Percentiles rank a stretch among this genome's conserved stretches.
Conservation (phyloP, 176 grass and related monocot species). For the Oryza longistaminata region DNA sequence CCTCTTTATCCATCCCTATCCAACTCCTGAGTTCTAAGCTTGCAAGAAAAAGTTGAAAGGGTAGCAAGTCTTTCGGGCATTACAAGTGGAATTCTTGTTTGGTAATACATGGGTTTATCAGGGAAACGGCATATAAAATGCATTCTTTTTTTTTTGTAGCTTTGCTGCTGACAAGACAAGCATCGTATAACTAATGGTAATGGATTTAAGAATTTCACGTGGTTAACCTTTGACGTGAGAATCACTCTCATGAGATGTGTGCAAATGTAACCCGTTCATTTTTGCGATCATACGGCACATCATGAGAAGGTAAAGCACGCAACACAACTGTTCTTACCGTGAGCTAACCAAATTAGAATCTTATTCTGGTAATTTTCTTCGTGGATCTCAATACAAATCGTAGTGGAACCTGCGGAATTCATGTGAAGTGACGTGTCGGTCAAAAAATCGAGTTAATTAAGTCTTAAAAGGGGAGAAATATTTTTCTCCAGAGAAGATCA, state of each 20-base stretch:
- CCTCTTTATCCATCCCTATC: no score
- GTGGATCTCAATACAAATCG: neutral
- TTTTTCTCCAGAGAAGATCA: neutral
- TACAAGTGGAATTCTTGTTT: neutral
- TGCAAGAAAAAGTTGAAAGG: neutral
- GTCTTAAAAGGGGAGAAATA: neutral
- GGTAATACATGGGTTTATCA: neutral
- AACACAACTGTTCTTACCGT: neutral
- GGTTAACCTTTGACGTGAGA: neutral
- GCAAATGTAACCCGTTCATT: neutral
- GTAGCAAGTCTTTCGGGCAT: neutral
- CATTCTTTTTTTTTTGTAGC: neutral
- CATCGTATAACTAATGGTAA: neutral
- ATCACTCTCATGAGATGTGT: neutral
- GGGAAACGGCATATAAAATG: neutral
- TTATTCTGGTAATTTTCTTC: neutral
- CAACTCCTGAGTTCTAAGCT: neutral
- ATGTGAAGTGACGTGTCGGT: neutral
- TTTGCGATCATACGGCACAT: neutral
- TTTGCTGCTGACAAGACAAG: neutral
- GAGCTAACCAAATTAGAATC: neutral
- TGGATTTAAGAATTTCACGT: neutral
- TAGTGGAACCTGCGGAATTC: neutral
- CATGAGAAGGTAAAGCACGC: neutral
- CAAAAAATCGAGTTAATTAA: neutral